These are phyloP conservation scores for Cucurbitaria berberidis DNA, from an alignment of 2,329 filamentous ascomycete species.

Conservation along the genomic window DNA sequence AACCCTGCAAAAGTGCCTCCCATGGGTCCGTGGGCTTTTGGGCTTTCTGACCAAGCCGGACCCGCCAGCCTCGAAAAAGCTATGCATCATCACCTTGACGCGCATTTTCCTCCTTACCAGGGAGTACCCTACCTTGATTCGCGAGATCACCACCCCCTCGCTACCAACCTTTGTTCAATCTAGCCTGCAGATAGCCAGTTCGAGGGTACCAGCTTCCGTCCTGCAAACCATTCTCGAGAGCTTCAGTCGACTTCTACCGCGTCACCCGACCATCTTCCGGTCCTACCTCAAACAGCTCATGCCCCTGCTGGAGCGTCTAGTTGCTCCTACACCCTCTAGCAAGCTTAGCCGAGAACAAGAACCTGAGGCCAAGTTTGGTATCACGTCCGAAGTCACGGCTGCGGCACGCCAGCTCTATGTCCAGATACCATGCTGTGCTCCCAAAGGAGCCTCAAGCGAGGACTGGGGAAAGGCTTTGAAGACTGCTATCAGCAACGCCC, in stretches of 20 bases:
- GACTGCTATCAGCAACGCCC: constrained; percentile 67
- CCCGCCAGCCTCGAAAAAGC: constrained; percentile 73
- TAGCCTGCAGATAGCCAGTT: constrained; percentile 67
- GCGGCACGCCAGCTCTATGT: constrained; percentile 70
- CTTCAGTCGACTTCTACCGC: constrained; percentile 74
- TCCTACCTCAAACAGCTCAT: constrained; percentile 74
- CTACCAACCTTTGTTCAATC: constrained; percentile 75
- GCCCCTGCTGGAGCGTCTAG: constrained; percentile 62
- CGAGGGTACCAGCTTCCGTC: constrained; percentile 48
- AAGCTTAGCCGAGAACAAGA: constrained; percentile 28
- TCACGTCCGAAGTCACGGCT: constrained; percentile 61
- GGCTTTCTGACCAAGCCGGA: constrained; percentile 82
- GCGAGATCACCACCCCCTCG: constrained; percentile 86
- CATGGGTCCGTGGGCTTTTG: constrained; percentile 80
- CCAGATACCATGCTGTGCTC: constrained; percentile 77
- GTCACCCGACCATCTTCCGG: constrained; percentile 83
- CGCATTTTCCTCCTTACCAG: constrained; percentile 85
- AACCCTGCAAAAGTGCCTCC: constrained; percentile 71
- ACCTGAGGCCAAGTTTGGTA: constrained; percentile 43
- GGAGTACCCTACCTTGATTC: constrained; percentile 78
- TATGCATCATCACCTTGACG: constrained; percentile 77
- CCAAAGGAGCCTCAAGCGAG: constrained; percentile 76
- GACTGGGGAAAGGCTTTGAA: constrained; percentile 78
- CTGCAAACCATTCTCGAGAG: constrained; percentile 73
- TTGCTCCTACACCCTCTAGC: constrained; percentile 67